Conservation (phyloP, 2,329 filamentous ascomycete species). For the Cytospora leucostoma region DNA sequence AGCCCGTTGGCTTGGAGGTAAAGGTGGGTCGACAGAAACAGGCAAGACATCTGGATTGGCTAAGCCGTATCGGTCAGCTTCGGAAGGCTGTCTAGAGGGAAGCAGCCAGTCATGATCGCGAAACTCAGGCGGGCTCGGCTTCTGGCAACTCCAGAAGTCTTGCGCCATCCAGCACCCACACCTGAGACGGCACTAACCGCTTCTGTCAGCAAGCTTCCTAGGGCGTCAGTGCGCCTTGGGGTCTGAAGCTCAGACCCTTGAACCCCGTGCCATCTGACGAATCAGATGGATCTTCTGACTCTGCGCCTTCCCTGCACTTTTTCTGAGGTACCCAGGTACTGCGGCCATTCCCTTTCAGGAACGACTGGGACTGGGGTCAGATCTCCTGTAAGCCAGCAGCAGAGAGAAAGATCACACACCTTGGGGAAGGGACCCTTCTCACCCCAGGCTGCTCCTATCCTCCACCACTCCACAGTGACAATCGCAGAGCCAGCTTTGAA, state of each 20-base stretch:
- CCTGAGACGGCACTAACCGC: not conserved
- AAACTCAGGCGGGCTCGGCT: not conserved
- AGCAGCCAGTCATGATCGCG: not conserved
- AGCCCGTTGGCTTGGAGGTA: not conserved
- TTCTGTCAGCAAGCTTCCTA: not conserved
- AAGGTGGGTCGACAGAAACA: not conserved
- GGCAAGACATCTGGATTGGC: not conserved
- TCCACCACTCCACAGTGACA: conserved; percentile 25
- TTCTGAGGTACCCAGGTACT: conserved; percentile 18
- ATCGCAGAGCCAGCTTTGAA: conserved; percentile 27
- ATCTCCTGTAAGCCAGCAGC: not conserved
- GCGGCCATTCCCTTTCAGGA: conserved; percentile 12
- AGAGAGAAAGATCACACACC: conserved; percentile 8
- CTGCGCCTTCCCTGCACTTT: conserved; percentile 20
- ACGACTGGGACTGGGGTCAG: not conserved
- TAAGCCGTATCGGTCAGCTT: not conserved
- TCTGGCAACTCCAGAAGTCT: not conserved
- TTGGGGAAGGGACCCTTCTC: not conserved
- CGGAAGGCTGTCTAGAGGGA: not conserved
- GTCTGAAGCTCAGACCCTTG: conserved; percentile 13
- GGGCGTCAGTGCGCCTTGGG: conserved; percentile 9
- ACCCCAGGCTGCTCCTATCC: not conserved
- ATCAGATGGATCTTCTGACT: conserved; percentile 8
- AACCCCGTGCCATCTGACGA: conserved; percentile 15
- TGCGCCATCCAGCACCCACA: not conserved